Evolutionary conservation across 2,329 filamentous ascomycete genomes (phyloP).

Genomic region (Endocalyx cinctus): DNA sequence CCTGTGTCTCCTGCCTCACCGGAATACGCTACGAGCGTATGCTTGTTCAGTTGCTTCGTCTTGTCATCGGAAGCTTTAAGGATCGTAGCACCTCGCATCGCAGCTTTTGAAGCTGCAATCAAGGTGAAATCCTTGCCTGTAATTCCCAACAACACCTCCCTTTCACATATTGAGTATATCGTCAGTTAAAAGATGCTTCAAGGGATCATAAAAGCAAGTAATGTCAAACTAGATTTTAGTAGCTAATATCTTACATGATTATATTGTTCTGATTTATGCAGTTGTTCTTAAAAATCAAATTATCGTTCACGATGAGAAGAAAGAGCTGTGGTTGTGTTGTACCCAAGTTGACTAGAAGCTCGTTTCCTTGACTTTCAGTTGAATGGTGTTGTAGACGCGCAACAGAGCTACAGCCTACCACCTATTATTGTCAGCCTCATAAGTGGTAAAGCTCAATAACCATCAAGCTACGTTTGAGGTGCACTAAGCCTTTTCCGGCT

Average conservation of each 20-base stretch:
- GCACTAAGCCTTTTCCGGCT: too few relatives aligned
- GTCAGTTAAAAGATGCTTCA: too few relatives aligned
- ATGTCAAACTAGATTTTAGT: too few relatives aligned
- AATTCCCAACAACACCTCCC: slow-evolving; percentile 97
- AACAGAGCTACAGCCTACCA: slow-evolving; percentile 40
- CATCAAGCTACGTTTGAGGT: slow-evolving; percentile 2
- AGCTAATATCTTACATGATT: too few relatives aligned
- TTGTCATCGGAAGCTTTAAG: slow-evolving; percentile 96
- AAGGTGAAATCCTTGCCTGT: slow-evolving; percentile 99
- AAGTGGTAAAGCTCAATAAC: slow-evolving; percentile 8
- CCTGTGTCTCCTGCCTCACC: slow-evolving; percentile 95
- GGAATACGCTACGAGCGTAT: slow-evolving; percentile 91
- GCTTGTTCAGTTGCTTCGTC: slow-evolving; percentile 85
- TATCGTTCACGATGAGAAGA: too few relatives aligned
- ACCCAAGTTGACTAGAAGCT: slow-evolving; percentile 5
- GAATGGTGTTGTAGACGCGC: too few relatives aligned
- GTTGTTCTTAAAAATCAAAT: too few relatives aligned
- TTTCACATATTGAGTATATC: too few relatives aligned
- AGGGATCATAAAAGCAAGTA: too few relatives aligned
- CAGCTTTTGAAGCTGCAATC: slow-evolving; percentile 94
- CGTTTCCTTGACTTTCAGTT: too few relatives aligned
- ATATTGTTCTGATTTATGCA: too few relatives aligned
- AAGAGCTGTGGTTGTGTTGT: slow-evolving; percentile 1
- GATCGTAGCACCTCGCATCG: slow-evolving; percentile 95
- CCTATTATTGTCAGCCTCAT: slow-evolving; percentile 18